These are phyloP conservation scores for Penicillium alfredii DNA, from an alignment of 495 filamentous ascomycete species.

Conservation along the genomic window DNA sequence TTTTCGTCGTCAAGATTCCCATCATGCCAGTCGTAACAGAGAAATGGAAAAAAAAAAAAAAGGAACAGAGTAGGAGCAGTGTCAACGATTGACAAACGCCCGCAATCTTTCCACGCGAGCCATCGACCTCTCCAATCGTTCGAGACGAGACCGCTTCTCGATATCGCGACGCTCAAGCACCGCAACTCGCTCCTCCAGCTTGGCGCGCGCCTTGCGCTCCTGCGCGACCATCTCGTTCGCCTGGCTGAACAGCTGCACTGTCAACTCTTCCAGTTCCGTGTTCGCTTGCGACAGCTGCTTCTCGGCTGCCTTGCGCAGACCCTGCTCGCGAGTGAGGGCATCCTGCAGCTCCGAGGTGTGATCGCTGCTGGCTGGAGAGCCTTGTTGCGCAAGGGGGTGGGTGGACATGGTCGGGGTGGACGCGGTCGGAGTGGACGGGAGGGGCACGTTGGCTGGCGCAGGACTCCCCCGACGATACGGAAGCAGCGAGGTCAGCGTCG, in stretches of 20 bases:
- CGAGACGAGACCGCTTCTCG: constrained; percentile 66
- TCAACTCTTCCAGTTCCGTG: constrained; percentile 84
- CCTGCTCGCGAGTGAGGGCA: constrained; percentile 65
- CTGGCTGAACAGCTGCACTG: constrained; percentile 78
- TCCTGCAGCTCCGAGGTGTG: constrained; percentile 57
- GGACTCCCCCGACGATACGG: constrained; percentile 51
- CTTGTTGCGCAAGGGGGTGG: constrained; percentile 13
- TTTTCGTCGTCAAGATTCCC: constrained; percentile 10
- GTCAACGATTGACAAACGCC: constrained; percentile 52
- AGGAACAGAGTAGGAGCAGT: background rate
- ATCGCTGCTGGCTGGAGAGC: constrained; percentile 21
- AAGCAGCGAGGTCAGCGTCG: constrained; percentile 62
- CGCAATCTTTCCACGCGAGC: constrained; percentile 69
- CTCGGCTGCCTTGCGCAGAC: constrained; percentile 69
- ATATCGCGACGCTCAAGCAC: constrained; percentile 63
- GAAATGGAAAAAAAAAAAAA: constrained; percentile 4
- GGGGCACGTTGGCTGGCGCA: constrained; percentile 21
- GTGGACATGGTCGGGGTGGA: constrained; percentile 24
- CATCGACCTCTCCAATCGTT: constrained; percentile 72
- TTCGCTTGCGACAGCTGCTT: constrained; percentile 61
- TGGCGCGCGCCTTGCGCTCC: constrained; percentile 74
- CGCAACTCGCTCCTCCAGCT: constrained; percentile 68
- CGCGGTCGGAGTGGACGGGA: constrained; percentile 35
- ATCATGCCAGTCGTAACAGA: constrained; percentile 22
- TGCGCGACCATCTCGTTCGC: constrained; percentile 96